Conservation (phyloP, 2,329 filamentous ascomycete species). For the Boeremia lycopersici region DNA sequence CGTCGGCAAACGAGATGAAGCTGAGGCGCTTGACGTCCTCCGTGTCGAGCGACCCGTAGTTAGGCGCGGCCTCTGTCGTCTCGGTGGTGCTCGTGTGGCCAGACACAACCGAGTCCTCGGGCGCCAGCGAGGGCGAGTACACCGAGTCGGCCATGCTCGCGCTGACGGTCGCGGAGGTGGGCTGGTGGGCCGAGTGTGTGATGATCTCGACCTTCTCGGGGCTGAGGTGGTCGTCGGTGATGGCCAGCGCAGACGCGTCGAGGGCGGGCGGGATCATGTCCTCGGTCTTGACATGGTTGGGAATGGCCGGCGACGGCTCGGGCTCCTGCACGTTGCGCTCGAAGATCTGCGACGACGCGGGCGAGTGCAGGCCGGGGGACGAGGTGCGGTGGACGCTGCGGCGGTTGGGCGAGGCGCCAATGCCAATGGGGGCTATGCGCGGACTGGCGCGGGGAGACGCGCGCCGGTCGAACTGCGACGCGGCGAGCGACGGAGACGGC, state of each 20-base stretch:
- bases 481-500: slow-evolving; percentile 40
- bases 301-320: slow-evolving; percentile 78
- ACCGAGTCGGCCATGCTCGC: slow-evolving; percentile 43
- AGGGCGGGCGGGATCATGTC: slow-evolving; percentile 91
- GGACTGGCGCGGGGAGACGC: slow-evolving; percentile 46
- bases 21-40: slow-evolving; percentile 82
- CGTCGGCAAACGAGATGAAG: slow-evolving; percentile 96
- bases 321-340: slow-evolving; percentile 90
- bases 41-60: slow-evolving; percentile 77
- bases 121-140: slow-evolving; percentile 41
- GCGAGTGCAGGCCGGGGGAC: slow-evolving; percentile 79
- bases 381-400: slow-evolving; percentile 63
- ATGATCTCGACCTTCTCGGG: slow-evolving; percentile 93
- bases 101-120: slow-evolving; percentile 35
- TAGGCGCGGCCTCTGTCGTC: slow-evolving; percentile 59
- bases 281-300: slow-evolving; percentile 90
- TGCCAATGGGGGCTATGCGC: slow-evolving; percentile 40
- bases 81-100: slow-evolving; percentile 27
- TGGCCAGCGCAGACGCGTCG: slow-evolving; percentile 88
- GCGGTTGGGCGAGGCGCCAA: slow-evolving; percentile 65
- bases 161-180: slow-evolving; percentile 70
- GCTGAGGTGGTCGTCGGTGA: slow-evolving; percentile 83
- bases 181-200: slow-evolving; percentile 82
- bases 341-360: slow-evolving; percentile 80
- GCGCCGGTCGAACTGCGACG: slow-evolving; percentile 34